Conservation (phyloP, 2,329 filamentous ascomycete species). For the Fusarium neocosmosporiellum region DNA sequence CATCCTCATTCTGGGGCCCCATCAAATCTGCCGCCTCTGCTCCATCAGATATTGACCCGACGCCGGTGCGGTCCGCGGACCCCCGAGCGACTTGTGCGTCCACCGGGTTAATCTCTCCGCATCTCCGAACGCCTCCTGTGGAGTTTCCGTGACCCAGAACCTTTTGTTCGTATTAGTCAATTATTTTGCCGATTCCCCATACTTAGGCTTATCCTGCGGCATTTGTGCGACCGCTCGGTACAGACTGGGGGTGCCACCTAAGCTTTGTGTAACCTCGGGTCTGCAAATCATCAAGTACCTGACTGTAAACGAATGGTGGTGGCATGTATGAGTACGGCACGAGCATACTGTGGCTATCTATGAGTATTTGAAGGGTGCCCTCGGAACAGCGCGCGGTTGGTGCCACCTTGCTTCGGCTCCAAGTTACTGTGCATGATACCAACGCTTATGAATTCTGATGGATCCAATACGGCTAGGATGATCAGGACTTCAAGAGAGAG, state of each 20-base stretch:
- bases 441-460: too few species aligned
- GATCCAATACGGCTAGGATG: too few species aligned
- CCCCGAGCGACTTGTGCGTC: background rate
- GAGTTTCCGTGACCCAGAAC: too few species aligned
- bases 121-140: background rate
- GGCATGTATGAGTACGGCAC: too few species aligned
- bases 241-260: background rate
- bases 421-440: too few species aligned
- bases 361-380: background rate
- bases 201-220: background rate
- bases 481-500: too few species aligned
- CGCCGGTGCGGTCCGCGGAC: background rate
- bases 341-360: background rate
- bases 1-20: background rate
- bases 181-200: background rate
- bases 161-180: background rate
- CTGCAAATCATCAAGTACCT: too few species aligned
- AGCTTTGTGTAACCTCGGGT: background rate
- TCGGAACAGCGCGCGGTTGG: background rate
- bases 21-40: background rate
- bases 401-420: too few species aligned
- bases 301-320: too few species aligned
- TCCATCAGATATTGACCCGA: background rate
- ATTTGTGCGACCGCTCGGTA: background rate
- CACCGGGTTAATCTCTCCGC: background rate